phyloP scores from a whole-genome alignment of 305 asterid genomes.

The Solanum hybrid region DNA sequence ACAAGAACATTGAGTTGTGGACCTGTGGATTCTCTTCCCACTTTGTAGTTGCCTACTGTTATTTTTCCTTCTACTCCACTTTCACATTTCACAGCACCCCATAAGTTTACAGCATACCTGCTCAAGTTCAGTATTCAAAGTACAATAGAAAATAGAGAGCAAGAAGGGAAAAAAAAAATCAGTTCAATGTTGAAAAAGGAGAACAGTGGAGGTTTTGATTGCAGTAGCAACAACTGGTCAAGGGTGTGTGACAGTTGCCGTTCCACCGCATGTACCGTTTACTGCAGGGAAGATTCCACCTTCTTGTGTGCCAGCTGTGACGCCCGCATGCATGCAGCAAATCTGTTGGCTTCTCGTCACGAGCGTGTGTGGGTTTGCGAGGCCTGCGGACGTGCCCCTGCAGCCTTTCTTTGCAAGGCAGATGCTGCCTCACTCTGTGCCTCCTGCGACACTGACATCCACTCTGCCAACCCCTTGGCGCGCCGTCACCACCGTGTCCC shows the following conservation, averaged over 20 bases:
- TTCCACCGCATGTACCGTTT: slow-evolving; percentile 43
- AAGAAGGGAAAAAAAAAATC: neutral
- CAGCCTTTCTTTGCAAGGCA: slow-evolving; percentile 56
- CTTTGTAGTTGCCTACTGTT: slow-evolving; percentile 4
- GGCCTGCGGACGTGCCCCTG: slow-evolving; percentile 54
- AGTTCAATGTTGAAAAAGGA: slow-evolving; percentile 38
- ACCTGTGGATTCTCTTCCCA: slow-evolving; percentile 22
- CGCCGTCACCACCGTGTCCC: slow-evolving; percentile 80
- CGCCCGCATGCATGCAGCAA: slow-evolving; percentile 37
- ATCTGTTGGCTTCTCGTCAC: slow-evolving; percentile 29
- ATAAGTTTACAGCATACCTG: neutral
- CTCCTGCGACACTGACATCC: slow-evolving; percentile 58
- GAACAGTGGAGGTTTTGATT: neutral
- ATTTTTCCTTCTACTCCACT: neutral
- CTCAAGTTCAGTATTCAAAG: neutral
- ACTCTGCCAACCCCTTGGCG: slow-evolving; percentile 63
- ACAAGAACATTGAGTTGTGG: neutral
- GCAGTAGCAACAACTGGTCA: slow-evolving; percentile 26
- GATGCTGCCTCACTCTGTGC: slow-evolving; percentile 64
- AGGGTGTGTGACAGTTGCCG: slow-evolving; percentile 49
- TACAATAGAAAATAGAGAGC: neutral
- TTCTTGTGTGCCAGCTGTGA: slow-evolving; percentile 58
- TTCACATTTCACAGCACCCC: neutral
- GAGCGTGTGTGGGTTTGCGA: slow-evolving; percentile 52
- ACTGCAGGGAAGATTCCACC: slow-evolving; percentile 52